Conservation (phyloP, 768 basidiomycete genomes). For the Candolleomyces efflorescens region DNA sequence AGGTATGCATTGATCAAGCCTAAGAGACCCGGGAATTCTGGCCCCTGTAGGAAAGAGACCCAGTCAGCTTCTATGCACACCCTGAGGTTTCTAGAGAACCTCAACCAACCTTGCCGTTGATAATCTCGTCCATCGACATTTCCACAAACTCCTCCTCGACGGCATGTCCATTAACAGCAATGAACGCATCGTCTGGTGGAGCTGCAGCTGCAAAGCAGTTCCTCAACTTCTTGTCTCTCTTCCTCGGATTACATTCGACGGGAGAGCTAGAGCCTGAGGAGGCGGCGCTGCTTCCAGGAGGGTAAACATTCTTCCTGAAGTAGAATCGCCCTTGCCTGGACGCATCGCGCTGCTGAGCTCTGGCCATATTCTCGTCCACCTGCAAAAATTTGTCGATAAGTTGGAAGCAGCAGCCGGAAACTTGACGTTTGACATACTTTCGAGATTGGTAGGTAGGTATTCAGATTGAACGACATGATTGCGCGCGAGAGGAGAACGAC, state of each 20-base stretch:
- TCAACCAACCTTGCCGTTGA: conserved; percentile 78
- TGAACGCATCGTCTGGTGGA: conserved; percentile 42
- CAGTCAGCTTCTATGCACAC: neutral
- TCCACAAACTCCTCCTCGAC: conserved; percentile 87
- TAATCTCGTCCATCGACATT: conserved; percentile 88
- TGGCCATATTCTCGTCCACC: conserved; percentile 97
- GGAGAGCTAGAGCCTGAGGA: conserved; percentile 42
- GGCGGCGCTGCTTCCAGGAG: conserved; percentile 41
- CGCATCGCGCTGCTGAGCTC: conserved; percentile 84
- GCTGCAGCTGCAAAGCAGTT: conserved; percentile 70
- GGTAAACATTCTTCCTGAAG: conserved; percentile 86
- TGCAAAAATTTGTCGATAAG: conserved; percentile 31
- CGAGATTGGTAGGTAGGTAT: conserved; percentile 96
- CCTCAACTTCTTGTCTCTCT: conserved; percentile 61
- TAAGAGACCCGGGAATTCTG: conserved; percentile 73
- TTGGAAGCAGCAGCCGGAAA: neutral
- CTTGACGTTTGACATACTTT: conserved; percentile 48
- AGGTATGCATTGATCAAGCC: conserved; percentile 81
- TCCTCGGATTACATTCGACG: conserved; percentile 15
- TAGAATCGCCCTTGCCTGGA: conserved; percentile 71
- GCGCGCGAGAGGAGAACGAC: conserved; percentile 92
- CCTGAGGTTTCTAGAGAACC: neutral
- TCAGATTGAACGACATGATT: conserved; percentile 85
- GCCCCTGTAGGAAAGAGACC: conserved; percentile 39
- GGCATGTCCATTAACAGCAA: conserved; percentile 26